These are phyloP conservation scores for Globisporangium cylindrosporum DNA, from an alignment of 352 stramenopile species.

Conservation along the genomic window DNA sequence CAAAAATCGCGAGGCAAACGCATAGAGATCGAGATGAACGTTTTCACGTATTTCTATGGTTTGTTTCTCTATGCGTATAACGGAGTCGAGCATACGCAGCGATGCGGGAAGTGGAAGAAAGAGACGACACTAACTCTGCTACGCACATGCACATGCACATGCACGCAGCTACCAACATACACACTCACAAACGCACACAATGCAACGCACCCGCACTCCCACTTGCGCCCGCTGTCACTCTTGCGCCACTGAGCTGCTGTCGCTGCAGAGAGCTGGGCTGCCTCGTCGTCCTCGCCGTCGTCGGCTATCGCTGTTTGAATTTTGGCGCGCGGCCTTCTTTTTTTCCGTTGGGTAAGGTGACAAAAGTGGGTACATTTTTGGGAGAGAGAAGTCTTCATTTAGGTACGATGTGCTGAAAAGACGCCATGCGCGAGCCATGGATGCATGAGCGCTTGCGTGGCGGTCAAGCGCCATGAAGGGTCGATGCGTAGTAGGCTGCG, in stretches of 20 bases:
- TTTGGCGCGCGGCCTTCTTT: conserved; percentile 11
- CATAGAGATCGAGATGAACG: neutral
- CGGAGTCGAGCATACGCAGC: neutral
- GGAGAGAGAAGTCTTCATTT: conserved; percentile 1
- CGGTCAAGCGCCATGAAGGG: conserved; percentile 47
- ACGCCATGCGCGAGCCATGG: conserved; percentile 64
- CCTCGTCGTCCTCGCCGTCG: neutral
- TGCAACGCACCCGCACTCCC: conserved; percentile 2
- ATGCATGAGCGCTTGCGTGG: conserved; percentile 51
- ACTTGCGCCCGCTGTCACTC: neutral
- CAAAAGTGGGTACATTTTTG: conserved; percentile 17
- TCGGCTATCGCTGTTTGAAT: conserved; percentile 3
- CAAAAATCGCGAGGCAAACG: neutral
- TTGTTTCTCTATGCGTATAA: conserved; percentile 6
- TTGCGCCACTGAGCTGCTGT: neutral
- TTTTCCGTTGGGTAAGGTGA: conserved; percentile 1
- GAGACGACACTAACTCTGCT: neutral
- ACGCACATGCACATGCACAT: neutral
- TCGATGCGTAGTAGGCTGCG: conserved; percentile 67
- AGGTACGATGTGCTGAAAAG: conserved; percentile 48
- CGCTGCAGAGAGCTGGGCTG: neutral
- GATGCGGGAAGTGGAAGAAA: neutral
- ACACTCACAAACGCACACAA: neutral
- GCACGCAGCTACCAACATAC: neutral
- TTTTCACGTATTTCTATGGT: neutral